Percentiles rank a stretch among this genome's conserved stretches.
Evolutionary conservation across 768 basidiomycete genomes (phyloP).

Genomic region (Mycena chlorophos): DNA sequence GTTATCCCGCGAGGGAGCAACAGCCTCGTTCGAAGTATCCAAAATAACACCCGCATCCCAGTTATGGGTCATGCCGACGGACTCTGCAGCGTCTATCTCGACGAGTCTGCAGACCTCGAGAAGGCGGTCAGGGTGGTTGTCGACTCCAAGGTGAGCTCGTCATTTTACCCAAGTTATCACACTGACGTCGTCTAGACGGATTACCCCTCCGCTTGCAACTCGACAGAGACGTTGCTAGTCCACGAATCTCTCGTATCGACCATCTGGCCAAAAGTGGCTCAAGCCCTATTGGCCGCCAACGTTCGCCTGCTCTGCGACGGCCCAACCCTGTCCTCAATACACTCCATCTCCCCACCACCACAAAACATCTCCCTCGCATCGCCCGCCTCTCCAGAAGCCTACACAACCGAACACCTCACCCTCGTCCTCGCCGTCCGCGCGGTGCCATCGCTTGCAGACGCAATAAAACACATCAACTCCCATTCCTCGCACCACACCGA

Average conservation of each 20-base stretch:
- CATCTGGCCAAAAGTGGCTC: conserved; percentile 81
- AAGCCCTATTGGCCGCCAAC: conserved; percentile 62
- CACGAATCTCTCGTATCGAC: conserved; percentile 71
- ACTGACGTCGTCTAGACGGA: conserved; percentile 77
- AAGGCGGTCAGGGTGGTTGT: conserved; percentile 83
- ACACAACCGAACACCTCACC: conserved; percentile 85
- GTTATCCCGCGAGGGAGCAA: conserved; percentile 97
- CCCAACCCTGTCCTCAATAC: conserved; percentile 57
- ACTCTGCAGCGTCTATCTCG: conserved; percentile 86
- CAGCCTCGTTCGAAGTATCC: conserved; percentile 82
- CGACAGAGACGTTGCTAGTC: conserved; percentile 85
- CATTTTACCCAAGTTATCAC: neutral
- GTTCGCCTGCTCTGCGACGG: conserved; percentile 84
- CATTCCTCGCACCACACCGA: conserved; percentile 98
- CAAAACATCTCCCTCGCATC: conserved; percentile 49
- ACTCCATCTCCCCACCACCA: conserved; percentile 33
- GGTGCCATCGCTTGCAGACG: conserved; percentile 68
- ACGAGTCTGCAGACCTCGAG: conserved; percentile 72
- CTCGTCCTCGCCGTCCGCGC: conserved; percentile 80
- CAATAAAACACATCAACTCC: conserved; percentile 86
- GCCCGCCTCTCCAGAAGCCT: conserved; percentile 61
- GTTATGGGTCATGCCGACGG: conserved; percentile 99
- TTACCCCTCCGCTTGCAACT: conserved; percentile 96
- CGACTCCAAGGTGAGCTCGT: conserved; percentile 79
- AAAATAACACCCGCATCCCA: conserved; percentile 87